Percentiles rank a stretch among this genome's conserved stretches.
These are phyloP conservation scores for Manihot esculenta DNA, from an alignment of 441 rosid genomes.

Conservation along the genomic window DNA sequence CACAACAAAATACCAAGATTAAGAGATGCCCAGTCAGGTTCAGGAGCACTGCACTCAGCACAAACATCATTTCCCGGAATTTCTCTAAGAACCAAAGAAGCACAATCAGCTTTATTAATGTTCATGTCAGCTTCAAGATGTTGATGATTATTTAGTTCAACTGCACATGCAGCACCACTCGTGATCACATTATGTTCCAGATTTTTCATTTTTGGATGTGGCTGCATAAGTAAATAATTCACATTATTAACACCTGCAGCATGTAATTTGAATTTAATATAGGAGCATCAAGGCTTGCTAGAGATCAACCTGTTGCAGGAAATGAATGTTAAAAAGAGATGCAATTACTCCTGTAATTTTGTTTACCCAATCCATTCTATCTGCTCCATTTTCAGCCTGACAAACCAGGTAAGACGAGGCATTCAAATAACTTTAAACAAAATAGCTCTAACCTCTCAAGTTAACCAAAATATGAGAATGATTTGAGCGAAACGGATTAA, in stretches of 20 bases:
- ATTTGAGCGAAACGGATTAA: neutral
- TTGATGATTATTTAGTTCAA: constrained; percentile 26
- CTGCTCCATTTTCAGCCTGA: constrained; percentile 93
- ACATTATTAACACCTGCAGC: constrained; percentile 29
- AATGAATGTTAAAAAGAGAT: constrained; percentile 71
- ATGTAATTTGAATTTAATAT: constrained; percentile 12
- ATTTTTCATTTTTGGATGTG: constrained; percentile 30
- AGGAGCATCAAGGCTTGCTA: constrained; percentile 9
- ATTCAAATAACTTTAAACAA: neutral
- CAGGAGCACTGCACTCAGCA: constrained; percentile 82
- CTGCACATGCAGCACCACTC: constrained; percentile 34
- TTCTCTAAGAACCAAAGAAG: constrained; percentile 51
- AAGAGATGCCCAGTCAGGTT: constrained; percentile 95
- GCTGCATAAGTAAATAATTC: constrained; percentile 44
- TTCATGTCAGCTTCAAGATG: constrained; percentile 31
- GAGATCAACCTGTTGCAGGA: constrained; percentile 65
- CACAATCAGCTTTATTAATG: constrained; percentile 41
- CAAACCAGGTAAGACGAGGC: constrained; percentile 10
- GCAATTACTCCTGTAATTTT: constrained; percentile 75
- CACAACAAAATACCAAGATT: constrained; percentile 88
- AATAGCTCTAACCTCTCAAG: neutral
- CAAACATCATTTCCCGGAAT: constrained; percentile 86
- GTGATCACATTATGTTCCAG: constrained; percentile 30
- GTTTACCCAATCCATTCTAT: constrained; percentile 87
- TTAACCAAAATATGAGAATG: neutral